Evolutionary conservation across 768 basidiomycete genomes (phyloP).

Genomic region (Steccherinum ochraceum): DNA sequence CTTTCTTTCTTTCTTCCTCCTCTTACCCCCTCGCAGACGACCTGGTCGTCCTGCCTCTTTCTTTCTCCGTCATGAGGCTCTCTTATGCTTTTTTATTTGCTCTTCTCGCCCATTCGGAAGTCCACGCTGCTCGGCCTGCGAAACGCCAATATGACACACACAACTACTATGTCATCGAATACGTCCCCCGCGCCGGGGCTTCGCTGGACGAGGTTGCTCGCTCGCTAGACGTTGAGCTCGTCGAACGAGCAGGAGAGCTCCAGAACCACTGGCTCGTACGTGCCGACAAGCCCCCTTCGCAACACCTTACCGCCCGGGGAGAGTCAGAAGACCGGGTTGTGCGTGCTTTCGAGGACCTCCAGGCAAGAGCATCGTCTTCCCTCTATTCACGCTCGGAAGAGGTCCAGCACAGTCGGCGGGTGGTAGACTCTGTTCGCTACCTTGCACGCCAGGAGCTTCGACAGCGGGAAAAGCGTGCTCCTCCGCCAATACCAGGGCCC

Average conservation of each 20-base stretch:
- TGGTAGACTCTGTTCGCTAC: slow-evolving; percentile 53
- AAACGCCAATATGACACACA: slow-evolving; percentile 55
- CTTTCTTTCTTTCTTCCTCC: not conserved
- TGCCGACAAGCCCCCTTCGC: slow-evolving; percentile 30
- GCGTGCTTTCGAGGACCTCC: slow-evolving; percentile 40
- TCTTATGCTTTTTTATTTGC: slow-evolving; percentile 18
- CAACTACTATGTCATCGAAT: slow-evolving; percentile 80
- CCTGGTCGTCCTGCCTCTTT: not conserved
- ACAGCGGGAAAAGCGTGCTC: slow-evolving; percentile 67
- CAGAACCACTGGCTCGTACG: slow-evolving; percentile 80
- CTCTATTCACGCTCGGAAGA: slow-evolving; percentile 36
- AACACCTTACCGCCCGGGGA: slow-evolving; percentile 22
- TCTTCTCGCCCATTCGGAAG: slow-evolving; percentile 22
- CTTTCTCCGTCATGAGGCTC: slow-evolving; percentile 15
- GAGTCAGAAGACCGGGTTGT: slow-evolving; percentile 41
- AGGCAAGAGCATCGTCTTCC: slow-evolving; percentile 18
- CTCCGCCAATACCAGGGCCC: slow-evolving; percentile 43
- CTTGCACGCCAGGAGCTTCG: slow-evolving; percentile 60
- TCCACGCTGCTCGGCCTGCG: slow-evolving; percentile 32
- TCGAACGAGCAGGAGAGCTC: slow-evolving; percentile 85
- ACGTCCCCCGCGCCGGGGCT: slow-evolving; percentile 42
- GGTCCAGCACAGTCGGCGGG: slow-evolving; percentile 29
- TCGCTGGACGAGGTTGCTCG: slow-evolving; percentile 54
- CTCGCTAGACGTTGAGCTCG: slow-evolving; percentile 71
- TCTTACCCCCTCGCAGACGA: slow-evolving; percentile 3